Percentiles rank a stretch among this genome's conserved stretches.
Conservation (phyloP, 345 rosid species). For the Fremontodendron californicum region DNA sequence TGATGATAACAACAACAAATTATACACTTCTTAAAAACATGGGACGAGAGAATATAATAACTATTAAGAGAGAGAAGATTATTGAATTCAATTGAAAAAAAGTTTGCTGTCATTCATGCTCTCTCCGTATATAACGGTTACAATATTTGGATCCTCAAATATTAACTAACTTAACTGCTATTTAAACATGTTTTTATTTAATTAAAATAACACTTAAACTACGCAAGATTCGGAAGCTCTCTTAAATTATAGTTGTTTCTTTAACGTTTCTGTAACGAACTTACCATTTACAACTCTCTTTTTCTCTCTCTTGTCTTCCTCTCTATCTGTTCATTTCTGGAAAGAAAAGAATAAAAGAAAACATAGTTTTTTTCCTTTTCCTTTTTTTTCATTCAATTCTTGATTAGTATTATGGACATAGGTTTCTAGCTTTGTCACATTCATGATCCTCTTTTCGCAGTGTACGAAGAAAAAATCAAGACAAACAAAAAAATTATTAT, state of each 20-base stretch:
- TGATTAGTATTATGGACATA: background rate
- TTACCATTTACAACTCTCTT: background rate
- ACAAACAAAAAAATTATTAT: background rate
- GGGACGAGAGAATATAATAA: too few relatives aligned
- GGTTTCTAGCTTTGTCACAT: background rate
- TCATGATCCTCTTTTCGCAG: background rate
- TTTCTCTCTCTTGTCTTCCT: background rate
- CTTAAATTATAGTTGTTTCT: background rate
- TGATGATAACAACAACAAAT: background rate
- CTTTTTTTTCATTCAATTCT: background rate
- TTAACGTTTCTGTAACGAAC: background rate
- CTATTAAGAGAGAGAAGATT: too few relatives aligned
- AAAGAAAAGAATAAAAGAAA: background rate
- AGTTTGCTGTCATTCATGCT: too few relatives aligned
- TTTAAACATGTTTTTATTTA: too few relatives aligned
- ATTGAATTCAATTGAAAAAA: too few relatives aligned
- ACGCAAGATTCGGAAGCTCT: background rate
- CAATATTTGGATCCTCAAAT: too few relatives aligned
- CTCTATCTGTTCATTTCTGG: background rate
- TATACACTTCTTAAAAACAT: too few relatives aligned
- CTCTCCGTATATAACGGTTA: too few relatives aligned
- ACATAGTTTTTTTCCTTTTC: background rate
- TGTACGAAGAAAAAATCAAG: background rate
- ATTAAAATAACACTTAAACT: too few relatives aligned
- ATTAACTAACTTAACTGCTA: too few relatives aligned